Conservation (phyloP, 140 eudicot species). For the Oenanthe javanica region DNA sequence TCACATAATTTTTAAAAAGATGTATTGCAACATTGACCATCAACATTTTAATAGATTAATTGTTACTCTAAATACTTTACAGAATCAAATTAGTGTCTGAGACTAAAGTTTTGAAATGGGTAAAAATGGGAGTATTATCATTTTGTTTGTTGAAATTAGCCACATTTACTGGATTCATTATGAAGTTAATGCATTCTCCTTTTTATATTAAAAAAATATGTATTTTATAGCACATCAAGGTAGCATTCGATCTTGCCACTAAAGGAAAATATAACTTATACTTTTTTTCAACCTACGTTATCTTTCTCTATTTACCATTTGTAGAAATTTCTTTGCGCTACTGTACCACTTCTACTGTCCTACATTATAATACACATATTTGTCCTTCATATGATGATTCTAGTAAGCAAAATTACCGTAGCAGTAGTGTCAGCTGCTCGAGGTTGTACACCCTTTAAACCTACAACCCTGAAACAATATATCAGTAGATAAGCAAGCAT, state of each 20-base stretch:
- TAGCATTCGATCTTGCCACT: background rate
- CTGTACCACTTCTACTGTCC: background rate
- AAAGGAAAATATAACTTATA: background rate
- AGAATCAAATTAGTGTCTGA: background rate
- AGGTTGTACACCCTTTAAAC: conserved; percentile 97
- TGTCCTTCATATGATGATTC: background rate
- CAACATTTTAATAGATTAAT: background rate
- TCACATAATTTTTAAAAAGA: background rate
- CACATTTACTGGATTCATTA: background rate
- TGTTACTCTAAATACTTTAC: background rate
- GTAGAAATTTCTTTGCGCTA: background rate
- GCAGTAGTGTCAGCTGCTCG: conserved; percentile 99
- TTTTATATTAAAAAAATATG: background rate
- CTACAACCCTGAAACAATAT: conserved; percentile 82
- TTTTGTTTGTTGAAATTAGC: background rate
- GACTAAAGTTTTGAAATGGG: background rate
- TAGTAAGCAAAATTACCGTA: conserved; percentile 39
- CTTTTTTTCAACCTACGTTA: background rate
- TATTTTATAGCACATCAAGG: background rate
- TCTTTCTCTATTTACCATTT: background rate
- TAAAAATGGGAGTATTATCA: background rate
- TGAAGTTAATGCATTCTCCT: background rate
- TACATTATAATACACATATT: background rate
- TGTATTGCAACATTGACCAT: background rate
- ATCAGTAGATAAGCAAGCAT: conserved; percentile 15